Conservation (phyloP, 2,329 filamentous ascomycete species). For the Lecanicillium sp. region DNA sequence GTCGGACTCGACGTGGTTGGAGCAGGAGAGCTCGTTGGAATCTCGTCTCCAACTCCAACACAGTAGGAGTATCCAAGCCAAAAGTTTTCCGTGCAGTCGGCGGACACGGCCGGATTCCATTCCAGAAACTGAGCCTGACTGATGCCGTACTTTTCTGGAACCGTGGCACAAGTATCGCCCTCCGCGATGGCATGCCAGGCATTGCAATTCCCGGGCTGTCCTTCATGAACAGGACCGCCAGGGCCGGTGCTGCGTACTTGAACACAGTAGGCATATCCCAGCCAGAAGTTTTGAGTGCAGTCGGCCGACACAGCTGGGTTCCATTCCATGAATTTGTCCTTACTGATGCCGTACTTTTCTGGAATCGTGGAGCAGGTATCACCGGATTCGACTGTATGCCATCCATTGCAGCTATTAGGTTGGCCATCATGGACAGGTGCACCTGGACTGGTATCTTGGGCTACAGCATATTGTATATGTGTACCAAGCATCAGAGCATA, state of each 20-base stretch:
- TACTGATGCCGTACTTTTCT: constrained; percentile 15
- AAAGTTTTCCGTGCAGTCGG: constrained; percentile 19
- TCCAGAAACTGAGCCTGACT: constrained; percentile 16
- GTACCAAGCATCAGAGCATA: too few species aligned
- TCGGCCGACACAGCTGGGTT: constrained; percentile 18
- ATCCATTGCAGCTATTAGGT: constrained; percentile 12
- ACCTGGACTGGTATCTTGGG: too few species aligned
- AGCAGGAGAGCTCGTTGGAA: constrained; percentile 5
- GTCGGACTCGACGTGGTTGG: constrained; percentile 1
- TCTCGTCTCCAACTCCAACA: constrained; percentile 12
- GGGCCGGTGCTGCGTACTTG: too few species aligned
- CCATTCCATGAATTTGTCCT: constrained; percentile 17
- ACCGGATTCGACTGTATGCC: constrained; percentile 11
- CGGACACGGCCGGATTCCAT: constrained; percentile 19
- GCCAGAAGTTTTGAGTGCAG: constrained; percentile 18
- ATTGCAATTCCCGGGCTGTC: constrained; percentile 11
- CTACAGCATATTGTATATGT: too few species aligned
- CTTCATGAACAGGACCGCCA: not conserved
- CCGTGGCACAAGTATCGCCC: constrained; percentile 14
- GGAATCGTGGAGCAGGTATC: constrained; percentile 13
- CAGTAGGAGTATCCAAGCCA: constrained; percentile 18
- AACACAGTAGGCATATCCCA: constrained; percentile 19
- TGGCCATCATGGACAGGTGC: not conserved
- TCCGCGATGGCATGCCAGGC: constrained; percentile 10
- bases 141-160: constrained; percentile 13